Evolutionary conservation across 352 stramenopile genomes (phyloP), one percentile per base, ranked within the genome.

Genomic region (Nothophytophthora sp.): DNA sequence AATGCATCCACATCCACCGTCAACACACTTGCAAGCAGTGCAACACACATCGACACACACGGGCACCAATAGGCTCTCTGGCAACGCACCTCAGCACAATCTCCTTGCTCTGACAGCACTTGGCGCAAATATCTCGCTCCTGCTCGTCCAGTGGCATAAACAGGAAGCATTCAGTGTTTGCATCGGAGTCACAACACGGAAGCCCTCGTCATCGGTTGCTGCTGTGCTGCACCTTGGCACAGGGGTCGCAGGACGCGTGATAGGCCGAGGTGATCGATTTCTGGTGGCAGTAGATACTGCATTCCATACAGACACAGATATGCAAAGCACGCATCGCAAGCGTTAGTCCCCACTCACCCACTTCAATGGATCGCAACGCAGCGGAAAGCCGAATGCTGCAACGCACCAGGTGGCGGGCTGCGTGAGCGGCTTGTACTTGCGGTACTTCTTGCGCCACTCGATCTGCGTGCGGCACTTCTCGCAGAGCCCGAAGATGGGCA

Each of bases 361-460:
- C 4, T 38, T 2, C 36, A 55, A 20, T 37, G 24, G 11, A 30
- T 9, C 24, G 25, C 22, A 41, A 33, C 18, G 18, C 13, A 20
- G 15, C 5, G 23, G 37, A 12, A 29, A 20, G 12, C 9, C 15
- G 32, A 5, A n/a, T n/a, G n/a, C n/a, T 39, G 34, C 3, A 33
- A 46, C 70, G 57, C 66, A 94, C 83, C 84, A 99, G 32, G 87
- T 97, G 16, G 70, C 86, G 13, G 94, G 94, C 76, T 98, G 86
- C 34, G 94, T 98, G 35, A 98, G 67, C 38, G 97, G 96, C 60
- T 98, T 98, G 80, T 99, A 99, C 70, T 99, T 99, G 68, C 97
- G 87, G 77, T 99, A 99, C 65, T 98, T 97, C 81, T 99, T 99
- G 53, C 95, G 79, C 97, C 97, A 99, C 68, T 99, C 96, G 60